Base-by-base conservation (phyloP, 2,329 filamentous ascomycete genomes). In the Penicillium capsulatum region DNA sequence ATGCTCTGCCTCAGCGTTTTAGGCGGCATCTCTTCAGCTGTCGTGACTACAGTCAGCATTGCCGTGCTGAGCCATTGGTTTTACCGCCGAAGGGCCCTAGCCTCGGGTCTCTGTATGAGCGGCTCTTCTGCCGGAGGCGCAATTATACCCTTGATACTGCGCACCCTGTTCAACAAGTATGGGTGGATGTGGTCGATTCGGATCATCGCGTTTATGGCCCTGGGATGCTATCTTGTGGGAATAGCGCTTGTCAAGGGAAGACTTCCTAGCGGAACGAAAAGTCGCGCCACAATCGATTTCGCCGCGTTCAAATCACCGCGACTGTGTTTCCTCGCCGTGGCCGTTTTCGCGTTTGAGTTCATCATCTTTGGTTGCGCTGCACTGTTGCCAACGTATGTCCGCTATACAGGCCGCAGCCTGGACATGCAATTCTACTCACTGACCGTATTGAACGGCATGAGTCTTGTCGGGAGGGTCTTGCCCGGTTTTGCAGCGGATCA, bases 361-460 rank as follows among this genome's bases (percentile, higher is more conserved):
- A 68, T 69, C 26, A 63, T 74, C 10, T 75, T 74, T 29, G 70
- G 70, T 9, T 64, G 68, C n/a, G 64, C 68, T 1, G 68, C 68
- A 1, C 60, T 74, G 6, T 52, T 75, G 1, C 72, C 72, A 0
- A 72, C 70, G 0, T 74, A 74, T 43, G 52, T 60, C 15, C 59
- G 59, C 11, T 60, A 53, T 9, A 66, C 67, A 1, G 67, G 64
- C 0, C 51, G 72, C 22, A 51, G 61, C 4, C 39, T 57, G 1
- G 56, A 70, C 17, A 59, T 63, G 0, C 69, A 70, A 3, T 73
- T 68, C 39, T 68, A 68, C 10, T 59, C 72, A 6, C 58, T 74
- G 2, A 66, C 71, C 2, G 61, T 72, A 3, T 48, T 72, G 32
- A 73, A 73, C 17, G 62, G 63, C 2, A 64, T 63, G 27, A 70